Conservation (phyloP, 345 rosid species). For the Eucalyptus pauciflora region DNA sequence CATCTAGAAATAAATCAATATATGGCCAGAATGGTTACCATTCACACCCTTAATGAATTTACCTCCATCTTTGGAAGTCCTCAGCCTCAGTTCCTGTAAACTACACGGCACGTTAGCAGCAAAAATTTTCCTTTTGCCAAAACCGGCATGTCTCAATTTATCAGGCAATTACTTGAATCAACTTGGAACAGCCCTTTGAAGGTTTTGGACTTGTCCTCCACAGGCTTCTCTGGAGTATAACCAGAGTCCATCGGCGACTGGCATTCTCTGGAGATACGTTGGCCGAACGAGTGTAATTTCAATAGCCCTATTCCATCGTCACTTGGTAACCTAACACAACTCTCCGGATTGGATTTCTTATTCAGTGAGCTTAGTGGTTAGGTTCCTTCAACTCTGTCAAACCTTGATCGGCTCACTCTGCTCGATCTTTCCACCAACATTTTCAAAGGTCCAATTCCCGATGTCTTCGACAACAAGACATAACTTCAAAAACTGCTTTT, state of each 20-base stretch:
- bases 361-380: background rate
- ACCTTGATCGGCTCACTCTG: background rate
- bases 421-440: background rate
- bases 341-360: background rate
- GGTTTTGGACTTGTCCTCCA: background rate
- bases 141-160: background rate
- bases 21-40: too few relatives aligned
- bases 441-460: background rate
- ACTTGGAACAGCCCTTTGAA: background rate
- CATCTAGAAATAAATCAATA: too few relatives aligned
- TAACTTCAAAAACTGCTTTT: background rate
- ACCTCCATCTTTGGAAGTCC: background rate
- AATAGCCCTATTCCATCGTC: conserved; percentile 6
- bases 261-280: background rate
- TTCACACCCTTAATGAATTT: background rate
- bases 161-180: background rate
- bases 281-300: background rate
- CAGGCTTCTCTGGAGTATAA: background rate
- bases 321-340: conserved; percentile 1
- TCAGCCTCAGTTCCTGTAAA: background rate
- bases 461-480: background rate
- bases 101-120: background rate
- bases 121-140: background rate
- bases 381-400: background rate
- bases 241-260: background rate